Conservation (phyloP, 805 yeast genomes). For the Hanseniaspora vineae region DNA sequence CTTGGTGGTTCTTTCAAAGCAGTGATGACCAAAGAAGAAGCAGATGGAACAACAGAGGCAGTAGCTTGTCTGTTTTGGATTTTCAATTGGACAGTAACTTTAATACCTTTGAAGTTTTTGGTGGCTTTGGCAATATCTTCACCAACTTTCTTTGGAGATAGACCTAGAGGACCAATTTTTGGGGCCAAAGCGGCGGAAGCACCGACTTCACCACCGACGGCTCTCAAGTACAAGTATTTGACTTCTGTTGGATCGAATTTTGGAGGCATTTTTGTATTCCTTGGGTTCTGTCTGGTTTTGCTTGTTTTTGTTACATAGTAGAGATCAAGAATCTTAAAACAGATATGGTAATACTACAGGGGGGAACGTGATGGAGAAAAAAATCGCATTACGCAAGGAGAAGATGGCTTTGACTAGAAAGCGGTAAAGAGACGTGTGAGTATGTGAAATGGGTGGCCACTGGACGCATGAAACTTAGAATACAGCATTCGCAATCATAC, state of each 20-base stretch:
- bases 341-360: too few species aligned
- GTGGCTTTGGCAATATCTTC: conserved; percentile 99
- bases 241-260: conserved; percentile 98
- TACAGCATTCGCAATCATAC: too few species aligned
- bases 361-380: too few species aligned
- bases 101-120: conserved; percentile 96
- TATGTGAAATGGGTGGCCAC: too few species aligned
- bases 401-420: too few species aligned
- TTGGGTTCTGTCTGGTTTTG: conserved; percentile 4
- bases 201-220: conserved; percentile 99
- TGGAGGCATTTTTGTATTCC: conserved; percentile 66
- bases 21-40: conserved; percentile 96
- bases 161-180: conserved; percentile 99
- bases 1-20: conserved; percentile 99
- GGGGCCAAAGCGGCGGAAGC: conserved; percentile 99
- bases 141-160: conserved; percentile 99
- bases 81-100: conserved; percentile 96
- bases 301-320: background rate
- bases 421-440: too few species aligned
- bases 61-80: conserved; percentile 99
- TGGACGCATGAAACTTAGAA: too few species aligned
- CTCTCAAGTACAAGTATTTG: conserved; percentile 96
- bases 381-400: too few species aligned
- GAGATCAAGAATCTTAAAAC: too few species aligned
- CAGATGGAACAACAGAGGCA: conserved; percentile 98